A percentile compares a stretch with the other conserved stretches of the same genome.
These are phyloP conservation scores for Yarrowia sp. DNA, from an alignment of 805 yeast genomes.

Conservation along the genomic window DNA sequence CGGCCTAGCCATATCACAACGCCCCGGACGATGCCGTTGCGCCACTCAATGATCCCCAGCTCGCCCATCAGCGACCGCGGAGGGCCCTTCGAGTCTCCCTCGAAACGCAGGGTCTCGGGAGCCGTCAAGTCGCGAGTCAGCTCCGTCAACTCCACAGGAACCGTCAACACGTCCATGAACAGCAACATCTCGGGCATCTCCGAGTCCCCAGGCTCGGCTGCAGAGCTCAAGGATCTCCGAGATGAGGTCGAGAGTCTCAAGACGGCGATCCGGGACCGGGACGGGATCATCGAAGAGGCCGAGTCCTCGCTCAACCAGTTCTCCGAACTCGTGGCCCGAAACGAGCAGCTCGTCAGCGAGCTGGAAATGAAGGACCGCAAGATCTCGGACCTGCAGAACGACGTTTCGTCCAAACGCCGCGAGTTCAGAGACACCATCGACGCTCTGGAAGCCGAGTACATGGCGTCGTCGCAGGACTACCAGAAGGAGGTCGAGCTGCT, in stretches of 20 bases:
- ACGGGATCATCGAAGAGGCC: conserved; percentile 23
- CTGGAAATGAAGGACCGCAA: conserved; percentile 35
- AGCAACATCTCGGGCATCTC: background rate
- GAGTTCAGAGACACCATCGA: conserved; percentile 39
- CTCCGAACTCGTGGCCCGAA: conserved; percentile 10
- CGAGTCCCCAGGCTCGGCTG: background rate
- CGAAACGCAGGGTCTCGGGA: background rate
- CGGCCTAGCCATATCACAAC: conserved; percentile 24
- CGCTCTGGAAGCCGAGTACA: conserved; percentile 34
- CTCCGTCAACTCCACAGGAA: conserved; percentile 8
- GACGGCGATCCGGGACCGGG: background rate
- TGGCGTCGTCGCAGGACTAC: conserved; percentile 31
- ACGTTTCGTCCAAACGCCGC: conserved; percentile 36
- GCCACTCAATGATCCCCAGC: background rate
- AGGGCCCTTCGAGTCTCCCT: conserved; percentile 9
- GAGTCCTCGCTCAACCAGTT: conserved; percentile 10
- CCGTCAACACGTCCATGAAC: background rate
- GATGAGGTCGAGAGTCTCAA: conserved; percentile 1
- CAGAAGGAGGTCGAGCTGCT: conserved; percentile 32
- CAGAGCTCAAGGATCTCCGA: background rate
- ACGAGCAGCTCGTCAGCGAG: conserved; percentile 19
- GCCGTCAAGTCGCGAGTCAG: background rate
- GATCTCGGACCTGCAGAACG: conserved; percentile 34
- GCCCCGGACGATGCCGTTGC: conserved; percentile 7
- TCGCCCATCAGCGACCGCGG: conserved; percentile 2